Evolutionary conservation across 2,329 filamentous ascomycete genomes (phyloP).

Genomic region (Iodosphaeria phyllophila): DNA sequence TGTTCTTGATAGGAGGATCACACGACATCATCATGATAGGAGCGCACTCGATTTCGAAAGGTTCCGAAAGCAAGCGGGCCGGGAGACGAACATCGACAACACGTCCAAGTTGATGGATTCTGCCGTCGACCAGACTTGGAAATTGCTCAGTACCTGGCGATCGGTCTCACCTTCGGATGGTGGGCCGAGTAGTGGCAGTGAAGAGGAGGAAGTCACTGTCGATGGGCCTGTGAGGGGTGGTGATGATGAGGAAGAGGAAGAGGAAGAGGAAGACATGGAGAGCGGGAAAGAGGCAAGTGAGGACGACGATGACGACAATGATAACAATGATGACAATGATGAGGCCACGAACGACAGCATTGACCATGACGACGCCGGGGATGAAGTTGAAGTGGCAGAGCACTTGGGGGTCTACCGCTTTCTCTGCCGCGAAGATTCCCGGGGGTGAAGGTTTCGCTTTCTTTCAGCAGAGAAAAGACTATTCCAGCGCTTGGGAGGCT

Average conservation of each 20-base stretch:
- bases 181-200: background rate
- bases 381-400: background rate
- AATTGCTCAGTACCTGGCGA: background rate
- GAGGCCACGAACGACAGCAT: too few relatives aligned
- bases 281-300: slow-evolving; percentile 1
- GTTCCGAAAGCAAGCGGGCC: background rate
- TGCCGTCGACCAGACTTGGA: too few relatives aligned
- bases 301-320: background rate
- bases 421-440: too few relatives aligned
- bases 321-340: background rate
- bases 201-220: background rate
- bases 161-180: slow-evolving; percentile 1
- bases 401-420: background rate
- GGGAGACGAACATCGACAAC: too few relatives aligned
- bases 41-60: too few relatives aligned
- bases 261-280: slow-evolving; percentile 2
- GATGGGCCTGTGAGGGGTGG: background rate
- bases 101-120: too few relatives aligned
- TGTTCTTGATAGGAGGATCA: too few relatives aligned
- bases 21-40: too few relatives aligned
- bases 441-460: too few relatives aligned
- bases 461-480: too few relatives aligned
- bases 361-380: background rate
- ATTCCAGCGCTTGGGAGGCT: too few relatives aligned
- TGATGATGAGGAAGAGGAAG: slow-evolving; percentile 2